A percentile compares a stretch with the other conserved stretches of the same genome.
These are phyloP conservation scores for Eucalyptus globulus DNA, from an alignment of 345 rosid genomes.

Conservation along the genomic window DNA sequence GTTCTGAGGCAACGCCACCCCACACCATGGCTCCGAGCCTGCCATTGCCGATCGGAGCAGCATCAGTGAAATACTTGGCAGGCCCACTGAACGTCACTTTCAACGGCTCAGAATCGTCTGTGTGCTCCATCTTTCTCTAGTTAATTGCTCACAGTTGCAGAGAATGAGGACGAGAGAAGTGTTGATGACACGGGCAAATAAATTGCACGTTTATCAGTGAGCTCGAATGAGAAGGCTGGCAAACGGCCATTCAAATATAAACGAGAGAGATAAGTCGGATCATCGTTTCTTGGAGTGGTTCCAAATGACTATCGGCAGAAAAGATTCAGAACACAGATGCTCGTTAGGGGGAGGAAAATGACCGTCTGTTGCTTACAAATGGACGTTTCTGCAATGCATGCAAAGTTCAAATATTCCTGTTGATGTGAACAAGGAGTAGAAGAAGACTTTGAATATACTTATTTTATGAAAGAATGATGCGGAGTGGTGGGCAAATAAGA, in stretches of 20 bases:
- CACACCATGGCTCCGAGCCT: slow-evolving; percentile 90
- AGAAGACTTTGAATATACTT: not conserved
- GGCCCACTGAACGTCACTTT: slow-evolving; percentile 60
- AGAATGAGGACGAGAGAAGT: not conserved
- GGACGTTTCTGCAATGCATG: not conserved
- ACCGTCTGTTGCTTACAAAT: not conserved
- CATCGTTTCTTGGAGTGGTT: not conserved
- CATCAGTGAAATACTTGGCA: slow-evolving; percentile 75
- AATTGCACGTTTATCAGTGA: not conserved
- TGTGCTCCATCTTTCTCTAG: not conserved
- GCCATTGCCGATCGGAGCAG: slow-evolving; percentile 84
- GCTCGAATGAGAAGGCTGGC: not conserved
- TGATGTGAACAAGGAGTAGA: not conserved
- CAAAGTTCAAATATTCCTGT: not conserved
- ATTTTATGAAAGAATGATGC: not conserved
- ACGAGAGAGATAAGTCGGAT: not conserved
- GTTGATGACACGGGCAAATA: too few species aligned
- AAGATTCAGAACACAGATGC: not conserved
- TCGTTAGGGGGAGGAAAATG: not conserved
- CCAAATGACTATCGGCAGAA: not conserved
- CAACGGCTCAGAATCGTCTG: slow-evolving; percentile 10
- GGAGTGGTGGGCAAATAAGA: not conserved
- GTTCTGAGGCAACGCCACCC: slow-evolving; percentile 74
- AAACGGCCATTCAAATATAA: not conserved
- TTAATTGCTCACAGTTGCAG: not conserved